A percentile compares a stretch with the other conserved stretches of the same genome.
These are phyloP conservation scores for Fusarium brevicatenulatum DNA, from an alignment of 2,329 filamentous ascomycete species.

Conservation along the genomic window DNA sequence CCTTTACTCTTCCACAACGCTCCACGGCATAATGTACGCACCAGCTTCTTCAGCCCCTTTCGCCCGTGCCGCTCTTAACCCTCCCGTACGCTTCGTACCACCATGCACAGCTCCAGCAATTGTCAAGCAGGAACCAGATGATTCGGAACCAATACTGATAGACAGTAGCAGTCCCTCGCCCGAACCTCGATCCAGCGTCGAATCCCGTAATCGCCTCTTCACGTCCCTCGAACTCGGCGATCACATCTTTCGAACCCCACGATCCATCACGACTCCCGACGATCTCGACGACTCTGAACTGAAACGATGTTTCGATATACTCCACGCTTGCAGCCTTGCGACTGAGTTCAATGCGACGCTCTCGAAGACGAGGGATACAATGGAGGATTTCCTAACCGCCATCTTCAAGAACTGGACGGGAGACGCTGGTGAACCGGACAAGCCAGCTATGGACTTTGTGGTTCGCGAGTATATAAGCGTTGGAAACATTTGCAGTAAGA, in stretches of 20 bases:
- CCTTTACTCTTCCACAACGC: not conserved
- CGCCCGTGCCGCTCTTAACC: not conserved
- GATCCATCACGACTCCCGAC: slow-evolving; percentile 39
- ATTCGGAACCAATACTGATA: slow-evolving; percentile 12
- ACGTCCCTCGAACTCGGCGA: slow-evolving; percentile 39
- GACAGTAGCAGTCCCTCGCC: slow-evolving; percentile 29
- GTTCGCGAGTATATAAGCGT: slow-evolving; percentile 43
- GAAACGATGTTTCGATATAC: slow-evolving; percentile 47
- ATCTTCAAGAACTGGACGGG: slow-evolving; percentile 46
- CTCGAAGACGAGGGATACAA: slow-evolving; percentile 42
- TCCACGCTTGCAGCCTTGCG: slow-evolving; percentile 46
- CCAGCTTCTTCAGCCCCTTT: not conserved
- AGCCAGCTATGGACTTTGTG: slow-evolving; percentile 45
- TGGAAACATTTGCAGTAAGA: slow-evolving; percentile 46
- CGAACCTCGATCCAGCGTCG: slow-evolving; percentile 14
- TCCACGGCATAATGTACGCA: not conserved
- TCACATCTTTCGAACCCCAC: slow-evolving; percentile 20
- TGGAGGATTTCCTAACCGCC: slow-evolving; percentile 48
- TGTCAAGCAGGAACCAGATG: not conserved
- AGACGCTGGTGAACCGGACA: slow-evolving; percentile 7
- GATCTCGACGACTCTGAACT: slow-evolving; percentile 44
- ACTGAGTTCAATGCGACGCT: slow-evolving; percentile 40
- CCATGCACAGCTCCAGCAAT: not conserved
- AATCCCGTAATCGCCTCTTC: slow-evolving; percentile 41
- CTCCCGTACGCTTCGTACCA: not conserved